Evolutionary conservation across 208 protist species (phyloP).

Genomic region (Trypanosoma caninum): DNA sequence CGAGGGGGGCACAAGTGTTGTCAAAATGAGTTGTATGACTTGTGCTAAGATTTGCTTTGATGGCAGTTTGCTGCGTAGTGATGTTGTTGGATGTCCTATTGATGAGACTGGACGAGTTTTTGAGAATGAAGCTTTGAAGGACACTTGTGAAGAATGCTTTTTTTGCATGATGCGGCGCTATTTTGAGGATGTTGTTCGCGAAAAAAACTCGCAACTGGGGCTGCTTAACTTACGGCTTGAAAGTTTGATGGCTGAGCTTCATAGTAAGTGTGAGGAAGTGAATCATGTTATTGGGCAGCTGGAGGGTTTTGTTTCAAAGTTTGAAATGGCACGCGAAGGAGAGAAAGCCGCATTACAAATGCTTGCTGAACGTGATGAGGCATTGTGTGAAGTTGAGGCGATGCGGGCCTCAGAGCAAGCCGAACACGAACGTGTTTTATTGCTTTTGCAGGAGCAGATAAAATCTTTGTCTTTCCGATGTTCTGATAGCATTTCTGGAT

Average conservation of each 20-base stretch:
- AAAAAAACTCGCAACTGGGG: conserved; percentile 36
- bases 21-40: too few relatives aligned
- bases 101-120: conserved; percentile 1
- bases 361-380: conserved; percentile 54
- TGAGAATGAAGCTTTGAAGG: conserved; percentile 14
- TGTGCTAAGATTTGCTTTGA: too few relatives aligned
- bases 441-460: conserved; percentile 60
- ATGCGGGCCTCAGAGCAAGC: conserved; percentile 46
- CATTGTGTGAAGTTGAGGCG: conserved; percentile 66
- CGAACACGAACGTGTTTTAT: conserved; percentile 52
- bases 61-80: too few relatives aligned
- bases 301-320: conserved; percentile 50
- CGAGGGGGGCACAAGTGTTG: too few relatives aligned
- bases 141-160: not conserved
- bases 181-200: conserved; percentile 16
- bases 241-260: conserved; percentile 51
- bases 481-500: conserved; percentile 29
- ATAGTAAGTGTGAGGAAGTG: conserved; percentile 55
- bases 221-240: conserved; percentile 36
- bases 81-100: conserved; percentile 9
- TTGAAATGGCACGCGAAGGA: conserved; percentile 36
- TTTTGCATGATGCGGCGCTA: conserved; percentile 14
- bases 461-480: conserved; percentile 45
- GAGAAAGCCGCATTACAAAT: conserved; percentile 60
- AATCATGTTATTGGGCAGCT: conserved; percentile 62